Conservation (phyloP, 2,329 filamentous ascomycete species). For the Colletotrichum musae region DNA sequence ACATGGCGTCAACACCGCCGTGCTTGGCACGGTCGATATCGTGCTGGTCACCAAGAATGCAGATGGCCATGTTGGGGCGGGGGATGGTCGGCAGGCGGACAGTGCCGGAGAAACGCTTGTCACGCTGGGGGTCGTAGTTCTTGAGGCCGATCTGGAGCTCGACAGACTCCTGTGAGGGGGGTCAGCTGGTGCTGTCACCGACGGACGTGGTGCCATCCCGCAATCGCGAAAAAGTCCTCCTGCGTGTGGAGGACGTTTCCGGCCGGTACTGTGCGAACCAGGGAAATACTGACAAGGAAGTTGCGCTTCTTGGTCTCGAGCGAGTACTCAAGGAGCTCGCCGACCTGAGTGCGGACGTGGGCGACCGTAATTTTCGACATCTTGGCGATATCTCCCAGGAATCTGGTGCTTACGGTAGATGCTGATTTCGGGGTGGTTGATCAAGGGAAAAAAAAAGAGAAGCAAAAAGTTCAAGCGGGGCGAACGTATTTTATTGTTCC, state of each 20-base stretch:
- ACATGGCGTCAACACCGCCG: constrained; percentile 98
- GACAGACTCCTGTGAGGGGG: constrained; percentile 74
- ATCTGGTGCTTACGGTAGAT: constrained; percentile 44
- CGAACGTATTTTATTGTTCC: constrained; percentile 26
- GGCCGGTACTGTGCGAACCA: constrained; percentile 48
- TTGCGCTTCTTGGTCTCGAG: constrained; percentile 97
- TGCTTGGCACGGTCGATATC: constrained; percentile 99
- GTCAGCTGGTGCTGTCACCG: constrained; percentile 60
- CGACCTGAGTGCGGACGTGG: constrained; percentile 96
- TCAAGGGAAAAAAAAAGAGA: constrained; percentile 7
- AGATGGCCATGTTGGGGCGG: constrained; percentile 91
- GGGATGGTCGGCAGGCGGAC: constrained; percentile 94
- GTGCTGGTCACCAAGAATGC: constrained; percentile 84
- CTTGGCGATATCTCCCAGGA: constrained; percentile 44
- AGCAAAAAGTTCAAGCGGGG: constrained; percentile 35
- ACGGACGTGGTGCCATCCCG: neutral
- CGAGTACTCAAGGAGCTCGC: constrained; percentile 95
- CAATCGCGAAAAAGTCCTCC: neutral
- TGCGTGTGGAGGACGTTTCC: constrained; percentile 60
- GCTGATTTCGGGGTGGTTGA: constrained; percentile 29
- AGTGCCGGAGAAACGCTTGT: constrained; percentile 99
- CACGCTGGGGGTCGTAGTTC: constrained; percentile 99
- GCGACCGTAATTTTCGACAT: constrained; percentile 80
- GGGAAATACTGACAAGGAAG: constrained; percentile 75
- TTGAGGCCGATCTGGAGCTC: constrained; percentile 94